These are phyloP conservation scores for Penicillium steckii DNA, from an alignment of 495 filamentous ascomycete species.

Conservation along the genomic window DNA sequence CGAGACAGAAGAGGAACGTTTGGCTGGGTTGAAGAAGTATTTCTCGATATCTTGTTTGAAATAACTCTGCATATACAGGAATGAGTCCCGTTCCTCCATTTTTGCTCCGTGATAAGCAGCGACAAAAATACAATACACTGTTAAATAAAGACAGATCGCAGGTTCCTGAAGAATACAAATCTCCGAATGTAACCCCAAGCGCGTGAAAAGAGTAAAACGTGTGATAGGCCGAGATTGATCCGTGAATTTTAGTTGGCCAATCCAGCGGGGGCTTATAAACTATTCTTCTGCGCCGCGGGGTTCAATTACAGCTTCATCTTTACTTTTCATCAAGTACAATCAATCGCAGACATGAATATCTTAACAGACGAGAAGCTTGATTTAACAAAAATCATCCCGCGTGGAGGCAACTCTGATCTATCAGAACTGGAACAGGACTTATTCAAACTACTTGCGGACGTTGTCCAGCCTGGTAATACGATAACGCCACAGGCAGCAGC, in stretches of 20 bases:
- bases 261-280: not conserved
- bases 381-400: not conserved
- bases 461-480: not conserved
- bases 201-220: not conserved
- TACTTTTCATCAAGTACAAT: no score
- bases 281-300: not conserved
- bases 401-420: not conserved
- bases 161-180: not conserved
- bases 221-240: not conserved
- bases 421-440: not conserved
- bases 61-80: not conserved
- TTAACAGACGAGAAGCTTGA: not conserved
- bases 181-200: not conserved
- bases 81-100: no score
- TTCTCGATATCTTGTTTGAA: constrained; percentile 21
- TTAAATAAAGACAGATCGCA: not conserved
- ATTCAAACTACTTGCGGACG: not conserved
- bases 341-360: not conserved
- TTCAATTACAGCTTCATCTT: no score
- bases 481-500: not conserved
- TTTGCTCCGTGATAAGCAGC: no score
- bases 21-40: constrained; percentile 22
- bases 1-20: constrained; percentile 50
- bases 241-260: not conserved
- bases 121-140: not conserved